Conservation (phyloP, 805 yeast genomes). For the Kodamaea kaohsiungensis region DNA sequence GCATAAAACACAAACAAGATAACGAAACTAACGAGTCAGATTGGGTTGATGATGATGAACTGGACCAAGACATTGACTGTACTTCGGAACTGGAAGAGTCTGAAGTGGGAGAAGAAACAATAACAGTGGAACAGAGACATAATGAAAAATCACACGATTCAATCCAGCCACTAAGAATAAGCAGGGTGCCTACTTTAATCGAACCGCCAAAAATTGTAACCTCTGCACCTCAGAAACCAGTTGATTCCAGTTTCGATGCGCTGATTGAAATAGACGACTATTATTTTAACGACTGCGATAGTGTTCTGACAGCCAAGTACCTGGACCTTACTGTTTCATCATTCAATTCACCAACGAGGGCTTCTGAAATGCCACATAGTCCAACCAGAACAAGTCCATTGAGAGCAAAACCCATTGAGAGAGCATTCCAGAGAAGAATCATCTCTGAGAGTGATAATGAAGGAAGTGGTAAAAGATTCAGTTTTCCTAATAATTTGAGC, state of each 20-base stretch:
- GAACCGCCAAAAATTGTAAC: conserved; percentile 4
- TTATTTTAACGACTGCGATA: conserved; percentile 11
- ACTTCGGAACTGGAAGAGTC: neutral
- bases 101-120: neutral
- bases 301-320: conserved; percentile 13
- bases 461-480: conserved; percentile 38
- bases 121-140: neutral
- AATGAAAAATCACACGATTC: conserved; percentile 9
- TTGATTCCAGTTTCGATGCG: conserved; percentile 7
- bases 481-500: conserved; percentile 34
- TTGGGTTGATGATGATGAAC: conserved; percentile 10
- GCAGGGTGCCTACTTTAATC: conserved; percentile 10
- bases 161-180: conserved; percentile 17
- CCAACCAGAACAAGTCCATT: neutral
- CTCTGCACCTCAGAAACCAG: neutral
- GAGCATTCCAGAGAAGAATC: conserved; percentile 3
- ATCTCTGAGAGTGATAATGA: conserved; percentile 27
- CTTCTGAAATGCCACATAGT: neutral
- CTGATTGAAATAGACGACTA: conserved; percentile 12
- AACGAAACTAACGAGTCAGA: conserved; percentile 5
- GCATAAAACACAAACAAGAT: neutral
- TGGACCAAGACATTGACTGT: neutral
- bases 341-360: neutral
- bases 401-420: neutral
- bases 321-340: conserved; percentile 12